A percentile compares a stretch with the other conserved stretches of the same genome.
Conservation (phyloP, 129 eudicot species). For the Arctium minus region DNA sequence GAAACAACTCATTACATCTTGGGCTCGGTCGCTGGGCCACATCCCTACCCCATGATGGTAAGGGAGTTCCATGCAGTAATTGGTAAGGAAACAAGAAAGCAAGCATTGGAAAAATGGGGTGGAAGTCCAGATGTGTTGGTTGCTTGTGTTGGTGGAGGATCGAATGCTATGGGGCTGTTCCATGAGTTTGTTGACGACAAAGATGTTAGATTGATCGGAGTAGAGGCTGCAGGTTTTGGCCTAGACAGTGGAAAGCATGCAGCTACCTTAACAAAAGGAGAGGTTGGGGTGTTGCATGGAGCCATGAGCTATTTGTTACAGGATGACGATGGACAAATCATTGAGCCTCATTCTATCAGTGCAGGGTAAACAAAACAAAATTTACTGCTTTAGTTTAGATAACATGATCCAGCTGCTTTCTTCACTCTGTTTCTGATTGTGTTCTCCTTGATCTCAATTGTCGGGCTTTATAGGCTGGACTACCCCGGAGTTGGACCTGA, state of each 20-base stretch:
- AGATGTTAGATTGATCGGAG: constrained; percentile 87
- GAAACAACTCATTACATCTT: constrained; percentile 52
- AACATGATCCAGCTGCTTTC: not conserved
- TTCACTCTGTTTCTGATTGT: too few species aligned
- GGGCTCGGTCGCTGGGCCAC: constrained; percentile 40
- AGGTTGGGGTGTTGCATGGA: constrained; percentile 92
- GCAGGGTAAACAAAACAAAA: constrained; percentile 59
- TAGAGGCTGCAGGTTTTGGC: constrained; percentile 93
- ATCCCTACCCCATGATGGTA: constrained; percentile 42
- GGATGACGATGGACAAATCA: constrained; percentile 89
- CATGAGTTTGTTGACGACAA: constrained; percentile 83
- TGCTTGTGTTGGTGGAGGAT: constrained; percentile 96
- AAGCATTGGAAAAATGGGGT: constrained; percentile 96
- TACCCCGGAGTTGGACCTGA: constrained; percentile 99
- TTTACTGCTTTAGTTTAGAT: not conserved
- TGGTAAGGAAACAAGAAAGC: constrained; percentile 83
- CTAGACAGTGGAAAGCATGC: constrained; percentile 93
- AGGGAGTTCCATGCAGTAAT: constrained; percentile 39
- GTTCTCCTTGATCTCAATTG: not conserved
- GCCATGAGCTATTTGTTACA: constrained; percentile 98
- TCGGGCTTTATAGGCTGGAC: constrained; percentile 51
- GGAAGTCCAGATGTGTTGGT: constrained; percentile 88
- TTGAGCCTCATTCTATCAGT: constrained; percentile 94
- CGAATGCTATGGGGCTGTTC: constrained; percentile 94
- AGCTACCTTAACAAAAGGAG: constrained; percentile 86